Conservation (phyloP, 2,329 filamentous ascomycete genomes). For the Paracoccidioides lutzii region DNA sequence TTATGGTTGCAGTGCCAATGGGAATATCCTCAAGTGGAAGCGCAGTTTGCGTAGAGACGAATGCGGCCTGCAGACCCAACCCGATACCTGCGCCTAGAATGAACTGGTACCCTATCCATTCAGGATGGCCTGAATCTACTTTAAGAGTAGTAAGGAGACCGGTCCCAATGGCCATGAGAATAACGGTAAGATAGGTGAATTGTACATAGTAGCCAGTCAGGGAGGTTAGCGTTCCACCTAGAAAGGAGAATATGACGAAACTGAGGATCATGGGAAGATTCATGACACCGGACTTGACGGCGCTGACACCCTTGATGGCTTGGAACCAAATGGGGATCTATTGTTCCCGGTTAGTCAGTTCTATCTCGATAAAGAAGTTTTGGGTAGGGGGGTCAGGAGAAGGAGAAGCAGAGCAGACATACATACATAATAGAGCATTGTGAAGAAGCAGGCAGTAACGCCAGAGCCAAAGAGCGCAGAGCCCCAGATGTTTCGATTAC, state of each 20-base stretch:
- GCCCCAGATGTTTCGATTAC: neutral
- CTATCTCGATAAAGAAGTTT: neutral
- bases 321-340: slow-evolving; percentile 29
- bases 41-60: slow-evolving; percentile 13
- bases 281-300: slow-evolving; percentile 33
- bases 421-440: neutral
- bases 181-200: slow-evolving; percentile 20
- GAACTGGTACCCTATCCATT: slow-evolving; percentile 18
- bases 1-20: slow-evolving; percentile 15
- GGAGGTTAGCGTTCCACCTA: slow-evolving; percentile 28
- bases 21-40: slow-evolving; percentile 18
- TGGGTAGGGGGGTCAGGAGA: neutral
- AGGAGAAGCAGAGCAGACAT: neutral
- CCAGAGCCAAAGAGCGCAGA: neutral
- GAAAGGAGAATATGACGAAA: slow-evolving; percentile 27
- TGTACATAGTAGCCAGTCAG: slow-evolving; percentile 36
- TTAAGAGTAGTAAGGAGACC: slow-evolving; percentile 25
- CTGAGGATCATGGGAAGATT: slow-evolving; percentile 25
- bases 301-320: slow-evolving; percentile 24
- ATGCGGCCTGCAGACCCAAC: slow-evolving; percentile 12
- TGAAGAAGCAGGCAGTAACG: slow-evolving; percentile 1
- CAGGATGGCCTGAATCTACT: slow-evolving; percentile 11
- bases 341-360: neutral
- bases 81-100: slow-evolving; percentile 31
- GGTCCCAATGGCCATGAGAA: slow-evolving; percentile 18